Evolutionary conservation across 2,329 filamentous ascomycete genomes (phyloP).

Genomic region (Cytospora piceicola): DNA sequence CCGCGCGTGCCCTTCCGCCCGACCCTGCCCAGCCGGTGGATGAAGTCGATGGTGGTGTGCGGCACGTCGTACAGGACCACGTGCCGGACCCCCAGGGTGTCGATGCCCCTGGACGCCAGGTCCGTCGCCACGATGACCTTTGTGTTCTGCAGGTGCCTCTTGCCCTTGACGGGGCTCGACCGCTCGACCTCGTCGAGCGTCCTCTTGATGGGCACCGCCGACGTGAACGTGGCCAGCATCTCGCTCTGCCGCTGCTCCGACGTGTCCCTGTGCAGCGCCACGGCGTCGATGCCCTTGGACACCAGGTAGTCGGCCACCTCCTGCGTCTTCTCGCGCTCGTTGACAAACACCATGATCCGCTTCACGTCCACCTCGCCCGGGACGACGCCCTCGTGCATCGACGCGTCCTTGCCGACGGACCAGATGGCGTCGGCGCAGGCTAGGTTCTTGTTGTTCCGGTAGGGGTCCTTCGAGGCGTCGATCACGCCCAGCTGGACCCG

Average conservation of each 20-base stretch:
- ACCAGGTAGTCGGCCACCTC: slow-evolving; percentile 78
- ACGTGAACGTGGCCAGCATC: slow-evolving; percentile 76
- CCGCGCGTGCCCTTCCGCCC: slow-evolving; percentile 92
- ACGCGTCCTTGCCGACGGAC: slow-evolving; percentile 80
- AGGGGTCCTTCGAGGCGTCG: slow-evolving; percentile 89
- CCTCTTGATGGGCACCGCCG: slow-evolving; percentile 45
- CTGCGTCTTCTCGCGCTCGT: slow-evolving; percentile 87
- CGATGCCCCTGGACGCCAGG: slow-evolving; percentile 88
- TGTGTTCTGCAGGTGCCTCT: slow-evolving; percentile 69
- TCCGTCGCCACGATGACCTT: slow-evolving; percentile 96
- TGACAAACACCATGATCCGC: slow-evolving; percentile 93
- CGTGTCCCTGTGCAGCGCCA: slow-evolving; percentile 84
- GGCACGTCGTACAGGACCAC: slow-evolving; percentile 98
- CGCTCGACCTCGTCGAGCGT: slow-evolving; percentile 38
- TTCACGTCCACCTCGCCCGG: slow-evolving; percentile 69
- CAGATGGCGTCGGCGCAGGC: slow-evolving; percentile 96
- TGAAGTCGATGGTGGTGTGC: slow-evolving; percentile 96
- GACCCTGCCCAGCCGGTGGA: slow-evolving; percentile 89
- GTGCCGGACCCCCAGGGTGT: slow-evolving; percentile 87
- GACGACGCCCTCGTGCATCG: slow-evolving; percentile 58
- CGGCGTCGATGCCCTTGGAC: slow-evolving; percentile 85
- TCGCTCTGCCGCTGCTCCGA: slow-evolving; percentile 76
- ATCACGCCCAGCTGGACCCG: slow-evolving; percentile 93
- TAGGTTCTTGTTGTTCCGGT: slow-evolving; percentile 87
- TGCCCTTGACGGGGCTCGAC: slow-evolving; percentile 40